Conservation (phyloP, 1,284 basidiomycete species). For the Neonothopanus nambi region DNA sequence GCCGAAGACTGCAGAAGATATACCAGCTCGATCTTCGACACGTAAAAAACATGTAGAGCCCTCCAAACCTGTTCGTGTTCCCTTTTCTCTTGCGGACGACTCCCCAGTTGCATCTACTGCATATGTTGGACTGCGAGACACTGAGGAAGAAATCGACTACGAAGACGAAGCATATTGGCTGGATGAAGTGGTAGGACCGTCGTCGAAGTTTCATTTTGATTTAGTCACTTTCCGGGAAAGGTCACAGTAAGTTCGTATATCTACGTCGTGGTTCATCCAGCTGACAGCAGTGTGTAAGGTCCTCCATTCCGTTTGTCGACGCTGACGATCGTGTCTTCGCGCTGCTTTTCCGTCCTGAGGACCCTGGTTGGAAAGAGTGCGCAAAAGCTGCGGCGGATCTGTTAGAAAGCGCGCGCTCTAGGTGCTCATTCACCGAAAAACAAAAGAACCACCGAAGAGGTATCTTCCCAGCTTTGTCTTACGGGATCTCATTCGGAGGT, state of each 20-base stretch:
- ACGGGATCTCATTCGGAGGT: background rate
- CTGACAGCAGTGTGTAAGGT: background rate
- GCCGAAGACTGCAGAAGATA: background rate
- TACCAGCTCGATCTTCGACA: background rate
- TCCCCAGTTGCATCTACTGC: background rate
- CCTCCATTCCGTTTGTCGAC: background rate
- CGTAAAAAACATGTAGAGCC: background rate
- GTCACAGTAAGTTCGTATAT: background rate
- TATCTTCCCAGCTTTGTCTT: background rate
- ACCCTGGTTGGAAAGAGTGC: background rate
- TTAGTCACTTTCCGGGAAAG: background rate
- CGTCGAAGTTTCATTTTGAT: background rate
- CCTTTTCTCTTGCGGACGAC: background rate
- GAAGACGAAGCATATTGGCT: background rate
- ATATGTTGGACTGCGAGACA: background rate
- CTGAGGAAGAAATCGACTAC: no score
- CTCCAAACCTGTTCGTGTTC: background rate
- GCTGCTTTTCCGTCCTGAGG: background rate
- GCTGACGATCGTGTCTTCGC: background rate
- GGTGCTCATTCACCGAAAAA: background rate
- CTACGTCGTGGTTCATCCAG: background rate
- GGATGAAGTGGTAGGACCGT: background rate
- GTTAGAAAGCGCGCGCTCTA: background rate
- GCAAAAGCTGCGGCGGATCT: background rate
- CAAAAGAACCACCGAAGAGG: background rate